Percentiles rank a stretch among this genome's conserved stretches.
Evolutionary conservation across 2,329 filamentous ascomycete genomes (phyloP).

Genomic region (Chaetomium strumarium): DNA sequence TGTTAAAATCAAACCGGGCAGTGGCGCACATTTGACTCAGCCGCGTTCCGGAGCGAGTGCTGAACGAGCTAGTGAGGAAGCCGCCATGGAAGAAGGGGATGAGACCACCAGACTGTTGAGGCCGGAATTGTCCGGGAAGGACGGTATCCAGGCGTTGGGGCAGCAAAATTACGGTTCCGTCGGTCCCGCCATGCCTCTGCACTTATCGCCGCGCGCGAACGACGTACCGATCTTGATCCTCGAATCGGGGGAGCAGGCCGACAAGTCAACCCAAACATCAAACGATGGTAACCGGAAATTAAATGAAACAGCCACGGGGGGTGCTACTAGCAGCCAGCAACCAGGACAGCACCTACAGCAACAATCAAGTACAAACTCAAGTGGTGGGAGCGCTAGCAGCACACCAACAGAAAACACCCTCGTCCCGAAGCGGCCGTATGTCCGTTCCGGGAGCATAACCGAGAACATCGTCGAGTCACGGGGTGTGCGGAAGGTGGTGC

Average conservation of each 20-base stretch:
- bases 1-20: constrained; percentile 59
- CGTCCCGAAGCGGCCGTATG: constrained; percentile 34
- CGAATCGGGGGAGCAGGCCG: constrained; percentile 22
- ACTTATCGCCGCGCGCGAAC: constrained; percentile 23
- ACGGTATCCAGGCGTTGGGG: constrained; percentile 55
- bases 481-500: constrained; percentile 68
- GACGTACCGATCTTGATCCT: constrained; percentile 15
- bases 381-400: constrained; percentile 18
- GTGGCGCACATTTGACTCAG: constrained; percentile 15
- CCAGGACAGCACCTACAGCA: constrained; percentile 2
- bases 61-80: constrained; percentile 10
- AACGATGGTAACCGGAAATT: constrained; percentile 1
- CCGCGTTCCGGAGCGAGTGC: constrained; percentile 22
- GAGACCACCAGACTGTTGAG: constrained; percentile 41
- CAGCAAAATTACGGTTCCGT: constrained; percentile 49
- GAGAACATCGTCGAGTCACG: constrained; percentile 70
- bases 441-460: constrained; percentile 70
- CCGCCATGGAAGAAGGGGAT: constrained; percentile 25
- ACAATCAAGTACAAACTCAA: constrained; percentile 16
- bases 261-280: constrained; percentile 25
- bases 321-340: background rate
- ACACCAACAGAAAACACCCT: constrained; percentile 12
- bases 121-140: constrained; percentile 54
- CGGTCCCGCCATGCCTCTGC: constrained; percentile 19
- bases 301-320: constrained; percentile 3